A percentile compares a stretch with the other conserved stretches of the same genome.
Conservation (phyloP, 2,329 filamentous ascomycete genomes). For the Talaromyces verruculosus region DNA sequence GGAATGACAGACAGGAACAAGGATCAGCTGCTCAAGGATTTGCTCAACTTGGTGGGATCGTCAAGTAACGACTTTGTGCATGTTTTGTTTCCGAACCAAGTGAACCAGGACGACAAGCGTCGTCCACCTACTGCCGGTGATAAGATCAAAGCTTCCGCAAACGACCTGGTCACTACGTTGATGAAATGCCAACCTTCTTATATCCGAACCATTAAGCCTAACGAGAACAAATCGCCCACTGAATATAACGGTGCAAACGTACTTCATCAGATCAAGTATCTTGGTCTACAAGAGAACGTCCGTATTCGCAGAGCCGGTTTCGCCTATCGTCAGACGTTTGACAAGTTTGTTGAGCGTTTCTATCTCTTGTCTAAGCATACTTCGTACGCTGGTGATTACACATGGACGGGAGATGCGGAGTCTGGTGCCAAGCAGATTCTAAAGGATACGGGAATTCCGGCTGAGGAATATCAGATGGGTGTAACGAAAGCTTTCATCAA, state of each 20-base stretch:
- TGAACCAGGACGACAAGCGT: conserved; percentile 93
- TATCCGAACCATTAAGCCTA: conserved; percentile 98
- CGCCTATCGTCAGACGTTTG: conserved; percentile 93
- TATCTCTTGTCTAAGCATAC: conserved; percentile 92
- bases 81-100: conserved; percentile 83
- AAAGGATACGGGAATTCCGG: conserved; percentile 92
- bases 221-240: conserved; percentile 94
- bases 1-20: conserved; percentile 99
- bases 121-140: conserved; percentile 93
- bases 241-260: conserved; percentile 94
- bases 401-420: conserved; percentile 85
- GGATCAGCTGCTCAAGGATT: conserved; percentile 90
- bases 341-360: conserved; percentile 97
- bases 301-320: conserved; percentile 95
- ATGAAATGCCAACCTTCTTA: conserved; percentile 98
- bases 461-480: conserved; percentile 96
- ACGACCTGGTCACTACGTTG: conserved; percentile 87
- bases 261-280: conserved; percentile 96
- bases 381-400: conserved; percentile 95
- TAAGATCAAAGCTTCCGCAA: conserved; percentile 91
- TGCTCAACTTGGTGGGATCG: conserved; percentile 79
- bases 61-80: conserved; percentile 87
- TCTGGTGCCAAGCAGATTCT: conserved; percentile 88
- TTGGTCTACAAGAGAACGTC: conserved; percentile 98
- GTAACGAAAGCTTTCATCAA: conserved; percentile 98